Evolutionary conservation across 2,329 filamentous ascomycete genomes (phyloP).

Genomic region (Kalmusia sp.): DNA sequence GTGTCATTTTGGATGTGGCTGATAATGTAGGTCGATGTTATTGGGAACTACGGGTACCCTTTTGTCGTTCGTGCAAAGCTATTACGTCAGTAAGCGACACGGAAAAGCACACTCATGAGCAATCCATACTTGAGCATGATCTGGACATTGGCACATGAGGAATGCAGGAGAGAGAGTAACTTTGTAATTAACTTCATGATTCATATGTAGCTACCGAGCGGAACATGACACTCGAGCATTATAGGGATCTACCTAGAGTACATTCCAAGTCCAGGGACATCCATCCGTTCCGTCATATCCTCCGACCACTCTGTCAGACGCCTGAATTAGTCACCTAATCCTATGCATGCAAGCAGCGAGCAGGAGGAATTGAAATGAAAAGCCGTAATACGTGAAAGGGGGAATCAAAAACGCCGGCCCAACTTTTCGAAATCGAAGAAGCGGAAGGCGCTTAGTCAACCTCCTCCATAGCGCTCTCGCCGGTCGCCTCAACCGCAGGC

Average conservation of each 20-base stretch:
- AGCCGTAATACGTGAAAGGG: conserved; percentile 47
- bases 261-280: conserved; percentile 34
- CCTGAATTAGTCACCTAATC: conserved; percentile 37
- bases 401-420: conserved; percentile 48
- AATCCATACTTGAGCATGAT: no score
- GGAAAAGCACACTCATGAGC: no score
- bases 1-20: conserved; percentile 27
- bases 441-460: conserved; percentile 75
- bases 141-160: no score
- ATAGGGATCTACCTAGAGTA: conserved; percentile 42
- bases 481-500: conserved; percentile 68
- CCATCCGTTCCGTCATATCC: conserved; percentile 43
- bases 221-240: conserved; percentile 12
- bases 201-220: conserved; percentile 31
- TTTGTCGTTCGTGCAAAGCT: background rate
- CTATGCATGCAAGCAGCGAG: conserved; percentile 42
- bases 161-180: background rate
- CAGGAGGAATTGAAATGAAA: conserved; percentile 31
- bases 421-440: conserved; percentile 43
- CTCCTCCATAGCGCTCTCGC: conserved; percentile 99
- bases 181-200: conserved; percentile 37
- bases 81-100: conserved; percentile 9
- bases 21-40: background rate
- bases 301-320: conserved; percentile 44
- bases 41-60: no score